Evolutionary conservation across 2,329 filamentous ascomycete genomes (phyloP).

Genomic region (Verticillium zaregamsianum): DNA sequence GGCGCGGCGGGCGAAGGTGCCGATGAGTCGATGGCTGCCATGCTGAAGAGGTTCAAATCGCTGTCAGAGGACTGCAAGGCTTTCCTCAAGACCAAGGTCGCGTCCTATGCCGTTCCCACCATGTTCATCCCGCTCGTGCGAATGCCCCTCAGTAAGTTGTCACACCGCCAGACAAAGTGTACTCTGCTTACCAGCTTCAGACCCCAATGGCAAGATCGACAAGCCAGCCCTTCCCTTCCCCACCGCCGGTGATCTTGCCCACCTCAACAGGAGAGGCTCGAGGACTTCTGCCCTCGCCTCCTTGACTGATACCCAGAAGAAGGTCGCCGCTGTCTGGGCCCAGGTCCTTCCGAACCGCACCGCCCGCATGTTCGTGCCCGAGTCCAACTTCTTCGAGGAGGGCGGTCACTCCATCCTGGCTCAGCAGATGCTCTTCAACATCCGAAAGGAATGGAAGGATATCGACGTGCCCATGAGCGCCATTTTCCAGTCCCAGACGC

Average conservation of each 20-base stretch:
- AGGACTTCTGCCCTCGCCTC: neutral
- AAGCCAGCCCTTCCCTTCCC: conserved; percentile 75
- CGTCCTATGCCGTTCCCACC: conserved; percentile 36
- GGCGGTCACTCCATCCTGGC: conserved; percentile 51
- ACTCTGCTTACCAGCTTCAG: conserved; percentile 32
- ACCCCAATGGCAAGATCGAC: conserved; percentile 79
- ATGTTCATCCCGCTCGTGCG: conserved; percentile 25
- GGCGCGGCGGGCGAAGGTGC: conserved; percentile 3
- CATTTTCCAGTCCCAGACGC: conserved; percentile 61
- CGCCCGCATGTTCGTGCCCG: conserved; percentile 27
- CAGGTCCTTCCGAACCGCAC: conserved; percentile 12
- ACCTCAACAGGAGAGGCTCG: conserved; percentile 26
- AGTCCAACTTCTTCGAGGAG: conserved; percentile 31
- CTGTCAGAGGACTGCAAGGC: conserved; percentile 30
- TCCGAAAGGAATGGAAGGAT: conserved; percentile 35
- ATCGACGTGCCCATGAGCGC: conserved; percentile 62
- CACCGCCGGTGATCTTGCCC: conserved; percentile 36
- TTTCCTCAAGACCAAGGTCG: conserved; percentile 8
- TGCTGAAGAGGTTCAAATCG: conserved; percentile 33
- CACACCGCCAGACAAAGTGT: neutral
- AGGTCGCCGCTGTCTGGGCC: conserved; percentile 41
- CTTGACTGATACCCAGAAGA: conserved; percentile 54
- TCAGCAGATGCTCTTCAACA: conserved; percentile 66
- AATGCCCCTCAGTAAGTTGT: conserved; percentile 14
- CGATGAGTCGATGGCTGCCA: conserved; percentile 16